Conservation (phyloP, 345 rosid species). For the Camelina sativa region DNA sequence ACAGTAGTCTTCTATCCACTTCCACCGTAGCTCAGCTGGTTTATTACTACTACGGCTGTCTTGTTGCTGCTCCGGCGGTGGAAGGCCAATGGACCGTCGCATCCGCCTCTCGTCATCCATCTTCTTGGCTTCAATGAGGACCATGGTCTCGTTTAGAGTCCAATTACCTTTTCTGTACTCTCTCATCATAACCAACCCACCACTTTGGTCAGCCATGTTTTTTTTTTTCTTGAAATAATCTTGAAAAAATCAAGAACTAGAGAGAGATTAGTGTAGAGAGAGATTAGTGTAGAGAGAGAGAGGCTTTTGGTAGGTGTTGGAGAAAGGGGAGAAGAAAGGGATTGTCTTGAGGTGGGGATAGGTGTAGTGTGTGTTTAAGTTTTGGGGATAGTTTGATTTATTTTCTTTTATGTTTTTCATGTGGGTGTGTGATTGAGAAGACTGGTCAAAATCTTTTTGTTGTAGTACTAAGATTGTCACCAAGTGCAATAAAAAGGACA, state of each 20-base stretch:
- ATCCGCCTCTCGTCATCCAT: constrained; percentile 85
- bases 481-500: constrained; percentile 50
- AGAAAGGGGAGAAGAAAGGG: constrained; percentile 48
- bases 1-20: constrained; percentile 93
- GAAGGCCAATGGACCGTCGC: constrained; percentile 55
- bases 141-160: constrained; percentile 80
- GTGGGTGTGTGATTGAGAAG: constrained; percentile 46
- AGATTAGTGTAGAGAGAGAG: constrained; percentile 30
- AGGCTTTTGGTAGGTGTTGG: constrained; percentile 49
- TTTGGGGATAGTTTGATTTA: constrained; percentile 27
- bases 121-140: constrained; percentile 80
- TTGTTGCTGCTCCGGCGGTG: constrained; percentile 38
- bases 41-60: constrained; percentile 43
- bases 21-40: constrained; percentile 87
- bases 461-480: constrained; percentile 52
- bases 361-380: constrained; percentile 31
- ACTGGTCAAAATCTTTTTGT: constrained; percentile 48
- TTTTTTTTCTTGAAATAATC: constrained; percentile 35
- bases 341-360: constrained; percentile 44
- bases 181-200: constrained; percentile 50
- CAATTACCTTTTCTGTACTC: constrained; percentile 92
- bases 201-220: constrained; percentile 61
- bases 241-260: constrained; percentile 43
- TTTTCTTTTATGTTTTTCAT: constrained; percentile 17
- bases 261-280: not conserved